Percentiles rank a stretch among this genome's conserved stretches.
These are phyloP conservation scores for Sarocladiaceae sp. DNA, from an alignment of 2,329 filamentous ascomycete species.

Conservation along the genomic window DNA sequence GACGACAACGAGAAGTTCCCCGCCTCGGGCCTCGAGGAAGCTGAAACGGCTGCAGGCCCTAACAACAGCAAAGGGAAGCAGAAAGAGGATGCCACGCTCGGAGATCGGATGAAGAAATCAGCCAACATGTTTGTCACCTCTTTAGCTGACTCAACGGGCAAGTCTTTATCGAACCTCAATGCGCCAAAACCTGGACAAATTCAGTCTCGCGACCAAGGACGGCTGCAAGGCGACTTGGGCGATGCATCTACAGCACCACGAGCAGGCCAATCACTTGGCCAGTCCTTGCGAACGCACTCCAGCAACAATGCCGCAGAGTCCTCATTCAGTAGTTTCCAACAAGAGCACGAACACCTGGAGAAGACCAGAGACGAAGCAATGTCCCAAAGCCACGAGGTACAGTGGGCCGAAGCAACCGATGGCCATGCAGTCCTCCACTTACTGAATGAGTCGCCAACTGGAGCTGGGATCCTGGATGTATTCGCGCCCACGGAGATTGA, in stretches of 20 bases:
- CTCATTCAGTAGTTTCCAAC: background rate
- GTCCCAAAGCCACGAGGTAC: background rate
- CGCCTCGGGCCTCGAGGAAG: too few species aligned
- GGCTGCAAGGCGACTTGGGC: background rate
- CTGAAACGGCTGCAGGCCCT: too few species aligned
- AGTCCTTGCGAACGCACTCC: background rate
- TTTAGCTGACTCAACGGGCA: background rate
- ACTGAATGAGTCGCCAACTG: constrained; percentile 10
- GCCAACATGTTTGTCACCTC: constrained; percentile 1
- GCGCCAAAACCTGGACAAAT: background rate
- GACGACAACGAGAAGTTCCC: too few species aligned
- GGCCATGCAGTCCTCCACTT: constrained; percentile 15
- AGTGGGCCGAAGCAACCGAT: background rate
- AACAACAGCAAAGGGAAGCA: constrained; percentile 3
- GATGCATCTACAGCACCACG: background rate
- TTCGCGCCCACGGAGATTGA: constrained; percentile 17
- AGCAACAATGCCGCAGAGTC: background rate
- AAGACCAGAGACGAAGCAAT: background rate
- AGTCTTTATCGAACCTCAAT: background rate
- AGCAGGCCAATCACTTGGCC: background rate
- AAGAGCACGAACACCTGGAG: background rate
- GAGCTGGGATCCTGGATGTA: background rate
- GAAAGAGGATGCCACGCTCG: background rate
- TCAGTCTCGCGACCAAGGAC: background rate
- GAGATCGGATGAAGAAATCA: background rate